phyloP scores from a whole-genome alignment of 495 filamentous ascomycete species.

The Cenococcum geophilum region DNA sequence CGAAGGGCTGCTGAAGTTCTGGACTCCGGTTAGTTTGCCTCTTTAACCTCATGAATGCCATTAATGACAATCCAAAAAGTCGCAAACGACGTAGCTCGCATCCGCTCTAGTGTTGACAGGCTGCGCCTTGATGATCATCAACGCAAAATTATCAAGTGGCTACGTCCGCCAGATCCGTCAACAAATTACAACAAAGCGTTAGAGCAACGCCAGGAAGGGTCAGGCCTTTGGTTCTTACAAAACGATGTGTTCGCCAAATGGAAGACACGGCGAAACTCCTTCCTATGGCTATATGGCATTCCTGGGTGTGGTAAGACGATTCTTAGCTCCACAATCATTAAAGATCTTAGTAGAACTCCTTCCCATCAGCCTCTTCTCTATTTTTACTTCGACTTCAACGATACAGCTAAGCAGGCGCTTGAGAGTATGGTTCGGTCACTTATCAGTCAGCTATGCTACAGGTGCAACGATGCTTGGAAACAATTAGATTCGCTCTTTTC shows the following conservation, averaged over 20 bases:
- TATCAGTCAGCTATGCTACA: constrained; percentile 10
- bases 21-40: too few relatives aligned
- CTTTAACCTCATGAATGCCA: too few relatives aligned
- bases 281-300: too few relatives aligned
- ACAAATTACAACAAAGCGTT: constrained; percentile 13
- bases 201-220: constrained; percentile 34
- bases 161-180: constrained; percentile 9
- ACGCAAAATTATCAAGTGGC: too few relatives aligned
- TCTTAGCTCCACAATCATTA: constrained; percentile 37
- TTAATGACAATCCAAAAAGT: too few relatives aligned
- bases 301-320: constrained; percentile 43
- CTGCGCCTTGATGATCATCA: too few relatives aligned
- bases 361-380: constrained; percentile 43
- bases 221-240: constrained; percentile 45
- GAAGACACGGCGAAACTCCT: constrained; percentile 34
- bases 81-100: too few relatives aligned
- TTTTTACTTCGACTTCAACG: constrained; percentile 36
- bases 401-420: constrained; percentile 8
- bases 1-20: too few relatives aligned
- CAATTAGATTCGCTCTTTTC: constrained; percentile 3
- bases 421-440: constrained; percentile 7
- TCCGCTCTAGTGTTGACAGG: too few relatives aligned
- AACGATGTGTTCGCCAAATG: constrained; percentile 38
- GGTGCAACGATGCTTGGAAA: neutral
- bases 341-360: constrained; percentile 26